Evolutionary conservation across 441 rosid species (phyloP).

Genomic region (Euphorbia celastroides): DNA sequence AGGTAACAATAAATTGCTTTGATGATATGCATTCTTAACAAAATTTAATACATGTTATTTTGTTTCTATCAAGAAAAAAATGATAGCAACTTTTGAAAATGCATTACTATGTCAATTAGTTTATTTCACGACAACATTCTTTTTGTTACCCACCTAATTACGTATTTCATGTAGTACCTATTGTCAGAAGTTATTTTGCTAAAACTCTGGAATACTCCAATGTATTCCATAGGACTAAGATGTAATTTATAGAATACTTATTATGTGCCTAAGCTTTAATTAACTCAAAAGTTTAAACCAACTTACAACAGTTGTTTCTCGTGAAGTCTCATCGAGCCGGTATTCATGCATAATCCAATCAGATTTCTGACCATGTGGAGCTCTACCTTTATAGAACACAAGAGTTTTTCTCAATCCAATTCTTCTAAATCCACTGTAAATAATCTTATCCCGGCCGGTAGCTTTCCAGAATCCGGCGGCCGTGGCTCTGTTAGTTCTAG

Average conservation of each 20-base stretch:
- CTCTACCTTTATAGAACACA: conserved; percentile 88
- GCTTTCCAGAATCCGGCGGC: conserved; percentile 97
- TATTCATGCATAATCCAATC: conserved; percentile 99
- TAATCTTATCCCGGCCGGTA: conserved; percentile 93
- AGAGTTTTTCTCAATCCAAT: conserved; percentile 92
- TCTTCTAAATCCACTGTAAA: conserved; percentile 56
- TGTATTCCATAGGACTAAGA: no score
- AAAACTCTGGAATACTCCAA: no score
- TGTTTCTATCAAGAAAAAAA: no score
- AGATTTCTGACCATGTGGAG: conserved; percentile 93
- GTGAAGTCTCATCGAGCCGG: conserved; percentile 58
- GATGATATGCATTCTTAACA: no score
- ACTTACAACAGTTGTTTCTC: conserved; percentile 35
- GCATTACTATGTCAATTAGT: no score
- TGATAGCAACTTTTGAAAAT: no score
- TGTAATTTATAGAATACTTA: no score
- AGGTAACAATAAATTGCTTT: background rate
- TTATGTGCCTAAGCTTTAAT: background rate
- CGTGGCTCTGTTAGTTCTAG: conserved; percentile 88
- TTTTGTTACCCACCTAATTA: no score
- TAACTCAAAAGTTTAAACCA: background rate
- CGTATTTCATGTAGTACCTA: no score
- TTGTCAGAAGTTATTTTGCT: no score
- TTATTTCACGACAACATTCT: no score
- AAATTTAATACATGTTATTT: no score